Evolutionary conservation across 768 basidiomycete genomes (phyloP).

Genomic region (Pulveroboletus ravenelii): DNA sequence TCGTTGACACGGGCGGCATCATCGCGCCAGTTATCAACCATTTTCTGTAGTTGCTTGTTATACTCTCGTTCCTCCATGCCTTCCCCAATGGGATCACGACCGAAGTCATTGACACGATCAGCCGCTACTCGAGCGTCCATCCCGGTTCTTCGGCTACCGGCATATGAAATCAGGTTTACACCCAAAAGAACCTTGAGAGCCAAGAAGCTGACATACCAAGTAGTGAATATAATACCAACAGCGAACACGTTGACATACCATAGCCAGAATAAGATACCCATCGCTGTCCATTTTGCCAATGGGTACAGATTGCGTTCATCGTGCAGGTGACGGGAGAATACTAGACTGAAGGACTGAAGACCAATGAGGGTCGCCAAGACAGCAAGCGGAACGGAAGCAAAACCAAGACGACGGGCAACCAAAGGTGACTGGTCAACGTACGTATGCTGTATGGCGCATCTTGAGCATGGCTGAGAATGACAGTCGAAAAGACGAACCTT

Average conservation of each 20-base stretch:
- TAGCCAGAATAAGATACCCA: conserved; percentile 73
- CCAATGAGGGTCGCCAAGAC: conserved; percentile 76
- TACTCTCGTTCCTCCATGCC: conserved; percentile 85
- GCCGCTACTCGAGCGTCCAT: conserved; percentile 74
- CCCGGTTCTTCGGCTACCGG: conserved; percentile 63
- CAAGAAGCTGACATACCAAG: conserved; percentile 51
- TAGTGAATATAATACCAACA: not conserved
- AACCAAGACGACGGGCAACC: conserved; percentile 89
- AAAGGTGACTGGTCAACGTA: conserved; percentile 96
- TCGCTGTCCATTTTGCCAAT: conserved; percentile 55
- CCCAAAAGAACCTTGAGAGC: conserved; percentile 92
- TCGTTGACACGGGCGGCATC: conserved; percentile 64
- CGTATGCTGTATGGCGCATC: conserved; percentile 51
- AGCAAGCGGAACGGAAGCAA: conserved; percentile 87
- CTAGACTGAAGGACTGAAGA: conserved; percentile 60
- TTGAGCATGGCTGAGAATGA: conserved; percentile 1
- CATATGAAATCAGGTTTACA: conserved; percentile 80
- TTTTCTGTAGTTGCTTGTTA: conserved; percentile 71
- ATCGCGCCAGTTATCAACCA: conserved; percentile 66
- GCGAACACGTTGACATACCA: conserved; percentile 55
- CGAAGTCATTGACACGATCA: conserved; percentile 82
- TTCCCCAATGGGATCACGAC: conserved; percentile 88
- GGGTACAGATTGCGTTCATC: conserved; percentile 40
- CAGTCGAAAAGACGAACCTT: conserved; percentile 45
- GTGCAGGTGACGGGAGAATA: conserved; percentile 46